Conservation (phyloP, 2,329 filamentous ascomycete genomes). For the Epicoccum nigrum region DNA sequence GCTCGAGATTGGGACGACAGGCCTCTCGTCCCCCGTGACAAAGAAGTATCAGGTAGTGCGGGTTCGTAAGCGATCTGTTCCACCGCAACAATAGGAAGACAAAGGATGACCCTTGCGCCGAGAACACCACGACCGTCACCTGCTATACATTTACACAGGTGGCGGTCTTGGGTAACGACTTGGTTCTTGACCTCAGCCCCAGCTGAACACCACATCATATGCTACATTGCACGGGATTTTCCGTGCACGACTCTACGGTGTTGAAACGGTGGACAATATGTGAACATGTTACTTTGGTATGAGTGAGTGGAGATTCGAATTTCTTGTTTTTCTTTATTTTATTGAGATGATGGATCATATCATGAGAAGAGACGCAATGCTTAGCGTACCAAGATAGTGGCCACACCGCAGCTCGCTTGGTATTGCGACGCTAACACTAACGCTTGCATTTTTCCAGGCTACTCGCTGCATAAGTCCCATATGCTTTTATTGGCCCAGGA, state of each 20-base stretch:
- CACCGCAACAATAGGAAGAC: conserved; percentile 6
- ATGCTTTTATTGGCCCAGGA: not conserved
- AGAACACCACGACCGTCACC: conserved; percentile 1
- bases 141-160: not conserved
- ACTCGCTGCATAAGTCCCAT: conserved; percentile 3
- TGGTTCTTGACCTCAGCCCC: not conserved
- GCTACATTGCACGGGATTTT: not conserved
- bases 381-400: conserved; percentile 26
- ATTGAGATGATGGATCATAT: conserved; percentile 6
- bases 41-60: conserved; percentile 13
- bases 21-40: conserved; percentile 10
- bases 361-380: conserved; percentile 19
- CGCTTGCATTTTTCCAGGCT: conserved; percentile 17
- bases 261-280: not conserved
- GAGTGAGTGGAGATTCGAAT: conserved; percentile 11
- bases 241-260: not conserved
- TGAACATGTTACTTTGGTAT: not conserved
- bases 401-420: conserved; percentile 21
- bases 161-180: not conserved
- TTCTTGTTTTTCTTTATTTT: conserved; percentile 23
- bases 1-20: not conserved
- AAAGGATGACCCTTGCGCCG: conserved; percentile 7
- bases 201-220: no score
- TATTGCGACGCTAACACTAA: conserved; percentile 16
- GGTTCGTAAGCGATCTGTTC: conserved; percentile 2